Evolutionary conservation across 768 basidiomycete genomes (phyloP).

Genomic region (Omphalotus guepiniiformis): DNA sequence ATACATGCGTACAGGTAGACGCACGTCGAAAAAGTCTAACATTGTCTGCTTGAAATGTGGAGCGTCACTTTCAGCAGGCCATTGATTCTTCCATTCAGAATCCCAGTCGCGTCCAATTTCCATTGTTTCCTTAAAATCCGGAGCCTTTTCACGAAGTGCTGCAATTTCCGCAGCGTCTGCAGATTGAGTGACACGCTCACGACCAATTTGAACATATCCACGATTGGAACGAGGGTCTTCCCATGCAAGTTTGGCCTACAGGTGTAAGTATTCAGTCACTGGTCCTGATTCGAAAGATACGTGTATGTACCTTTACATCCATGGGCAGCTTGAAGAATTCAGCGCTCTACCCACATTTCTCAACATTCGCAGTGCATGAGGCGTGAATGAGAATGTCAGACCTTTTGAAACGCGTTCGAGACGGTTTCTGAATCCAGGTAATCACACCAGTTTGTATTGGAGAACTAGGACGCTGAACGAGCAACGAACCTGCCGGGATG

Average conservation of each 20-base stretch:
- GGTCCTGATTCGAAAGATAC: not conserved
- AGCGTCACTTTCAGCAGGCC: constrained; percentile 62
- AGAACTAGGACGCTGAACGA: too few relatives aligned
- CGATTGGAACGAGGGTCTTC: constrained; percentile 83
- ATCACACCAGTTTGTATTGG: too few relatives aligned
- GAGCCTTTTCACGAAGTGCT: constrained; percentile 64
- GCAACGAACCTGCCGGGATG: constrained; percentile 47
- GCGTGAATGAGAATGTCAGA: constrained; percentile 24
- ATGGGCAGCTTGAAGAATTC: constrained; percentile 68
- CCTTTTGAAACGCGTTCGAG: constrained; percentile 62
- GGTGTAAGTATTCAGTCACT: not conserved
- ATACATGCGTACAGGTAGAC: constrained; percentile 9
- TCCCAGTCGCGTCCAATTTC: constrained; percentile 89
- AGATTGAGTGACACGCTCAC: constrained; percentile 79
- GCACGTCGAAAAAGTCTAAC: constrained; percentile 70
- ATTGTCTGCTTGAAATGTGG: constrained; percentile 70
- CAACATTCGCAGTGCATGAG: not conserved
- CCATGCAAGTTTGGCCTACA: constrained; percentile 66
- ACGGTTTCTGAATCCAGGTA: constrained; percentile 40
- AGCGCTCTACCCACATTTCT: constrained; percentile 49
- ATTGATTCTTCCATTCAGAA: constrained; percentile 69
- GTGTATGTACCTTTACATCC: constrained; percentile 49
- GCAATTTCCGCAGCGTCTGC: constrained; percentile 70
- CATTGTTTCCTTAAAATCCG: constrained; percentile 83
- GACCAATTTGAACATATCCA: constrained; percentile 76